Conservation (phyloP, 805 yeast genomes). For the Blastobotrys muscicola region DNA sequence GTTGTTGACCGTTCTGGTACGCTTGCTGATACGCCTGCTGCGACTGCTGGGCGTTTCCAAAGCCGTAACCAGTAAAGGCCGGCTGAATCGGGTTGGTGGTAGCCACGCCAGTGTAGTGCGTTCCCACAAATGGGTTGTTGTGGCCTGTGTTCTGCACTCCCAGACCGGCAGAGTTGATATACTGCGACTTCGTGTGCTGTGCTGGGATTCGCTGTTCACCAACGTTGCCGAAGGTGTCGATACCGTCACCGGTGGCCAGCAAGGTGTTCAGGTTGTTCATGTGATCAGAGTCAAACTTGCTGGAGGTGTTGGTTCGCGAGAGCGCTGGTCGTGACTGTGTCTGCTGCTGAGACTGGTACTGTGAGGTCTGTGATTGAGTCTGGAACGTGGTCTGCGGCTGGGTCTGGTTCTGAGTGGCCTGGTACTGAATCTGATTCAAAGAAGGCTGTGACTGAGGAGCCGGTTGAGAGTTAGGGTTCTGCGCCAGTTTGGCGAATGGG, state of each 20-base stretch:
- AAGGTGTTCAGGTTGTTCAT: constrained; percentile 67
- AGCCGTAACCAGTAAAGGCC: constrained; percentile 88
- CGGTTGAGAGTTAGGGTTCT: constrained; percentile 6
- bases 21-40: constrained; percentile 15
- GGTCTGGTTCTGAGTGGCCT: constrained; percentile 15
- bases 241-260: constrained; percentile 78
- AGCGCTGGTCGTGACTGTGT: constrained; percentile 18
- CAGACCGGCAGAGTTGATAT: constrained; percentile 73
- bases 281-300: constrained; percentile 40
- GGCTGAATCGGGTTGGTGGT: constrained; percentile 56
- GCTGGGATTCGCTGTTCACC: constrained; percentile 83
- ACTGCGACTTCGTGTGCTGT: constrained; percentile 77
- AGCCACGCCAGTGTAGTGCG: constrained; percentile 68
- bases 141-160: constrained; percentile 20
- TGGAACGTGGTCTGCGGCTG: constrained; percentile 12
- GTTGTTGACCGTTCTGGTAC: constrained; percentile 9
- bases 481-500: constrained; percentile 49
- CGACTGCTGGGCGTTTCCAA: constrained; percentile 59
- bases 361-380: constrained; percentile 7
- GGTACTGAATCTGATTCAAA: constrained; percentile 22
- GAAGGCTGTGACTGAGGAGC: constrained; percentile 14
- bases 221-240: constrained; percentile 87
- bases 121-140: constrained; percentile 51
- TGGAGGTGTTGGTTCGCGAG: constrained; percentile 28
- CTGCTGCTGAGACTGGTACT: constrained; percentile 21